Evolutionary conservation across 805 yeast species (phyloP), one percentile per base, ranked within the genome.

Genomic region (Jamesozyma spencerorum): DNA sequence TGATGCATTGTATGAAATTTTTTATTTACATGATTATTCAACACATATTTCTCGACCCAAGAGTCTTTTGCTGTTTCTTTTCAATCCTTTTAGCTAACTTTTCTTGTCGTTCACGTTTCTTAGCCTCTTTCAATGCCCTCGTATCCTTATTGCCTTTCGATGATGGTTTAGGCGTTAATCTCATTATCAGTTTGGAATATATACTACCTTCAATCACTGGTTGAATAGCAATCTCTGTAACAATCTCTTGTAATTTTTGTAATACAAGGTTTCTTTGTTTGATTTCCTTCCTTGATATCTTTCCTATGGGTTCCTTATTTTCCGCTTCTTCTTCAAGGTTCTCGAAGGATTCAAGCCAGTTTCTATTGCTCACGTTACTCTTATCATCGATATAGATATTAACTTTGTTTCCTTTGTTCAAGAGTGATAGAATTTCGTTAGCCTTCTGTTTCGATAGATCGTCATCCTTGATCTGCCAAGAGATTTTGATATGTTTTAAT

Each of bases 401-500:
- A 5, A 72, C 64, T 31, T 61, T 65, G 36, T 54, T 53, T 4
- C 74, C 77, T 42, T 68, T 73, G 29, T 62, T 59, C 43, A 75
- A 47, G 15, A 72, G 68, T 2, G 59, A 53, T 31, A 58, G 50
- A 14, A 77, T 70, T 48, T 77, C 83, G 40, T 66, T 64, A 12
- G 62, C 60, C 51, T 77, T 77, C 44, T 77, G 83, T 30, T 70
- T 68, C 20, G 51, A 54, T 42, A 77, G 58, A 55, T 77, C 83
- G 32, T 70, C 68, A 27, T 61, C 55, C n/a, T 71, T 69, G 17
- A 77, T 77, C 36, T 71, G 69, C 82, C 82, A 77, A 10, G 77
- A 68, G 3, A 77, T 54, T 33, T 69, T 69, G 27, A 77, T 58
- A 26, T 68, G 58, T 47, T 77, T 77, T n/a, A 66, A 45, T 26